Evolutionary conservation across 1,284 basidiomycete genomes (phyloP), one percentile per base, ranked within the genome.

Genomic region (Kwoniella shivajii): DNA sequence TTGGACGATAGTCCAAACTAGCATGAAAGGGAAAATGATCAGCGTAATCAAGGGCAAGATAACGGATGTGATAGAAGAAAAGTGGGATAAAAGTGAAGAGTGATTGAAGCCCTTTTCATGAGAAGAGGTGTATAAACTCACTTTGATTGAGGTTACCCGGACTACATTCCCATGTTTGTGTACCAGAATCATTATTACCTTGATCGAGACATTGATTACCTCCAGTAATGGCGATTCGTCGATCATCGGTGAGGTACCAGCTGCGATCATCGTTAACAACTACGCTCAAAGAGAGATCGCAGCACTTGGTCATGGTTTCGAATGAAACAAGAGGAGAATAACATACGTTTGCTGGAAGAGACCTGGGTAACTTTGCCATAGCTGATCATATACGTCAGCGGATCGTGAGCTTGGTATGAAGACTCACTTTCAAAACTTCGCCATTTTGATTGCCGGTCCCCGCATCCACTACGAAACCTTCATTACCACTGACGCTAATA

Each of bases 121-220:
- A n/a, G n/a, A n/a, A n/a, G n/a, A n/a, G n/a, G n/a, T n/a, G n/a
- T n/a, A n/a, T n/a, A n/a, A 24, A 60, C 63, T 38, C 38, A 67
- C 67, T 50, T 49, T 72, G 70, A 52, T 72, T 71, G 52, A 60
- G 66, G 52, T 69, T 69, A 37, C 57, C 62, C 11, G 64, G 59
- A n/a, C 61, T 63, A 57, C 70, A 72, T 41, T 69, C 56, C 54
- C 66, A 72, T 7, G 67, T 71, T 56, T 72, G 70, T n/a, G 60
- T 56, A 29, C 67, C 67, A n/a, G 50, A 30, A 43, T 51, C 39
- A 38, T 67, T 60, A 50, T 64, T 54, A 6, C 61, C 64, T 33
- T 67, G 38, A 52, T 73, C 71, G 10, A 73, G 61, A 58, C 71
- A 73, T 53, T 69, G 69, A 46, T 59, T 61, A 31, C 65, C 65